A percentile compares a stretch with the other conserved stretches of the same genome.
Conservation (phyloP, 2,329 filamentous ascomycete species). For the Xylariaceae sp. region DNA sequence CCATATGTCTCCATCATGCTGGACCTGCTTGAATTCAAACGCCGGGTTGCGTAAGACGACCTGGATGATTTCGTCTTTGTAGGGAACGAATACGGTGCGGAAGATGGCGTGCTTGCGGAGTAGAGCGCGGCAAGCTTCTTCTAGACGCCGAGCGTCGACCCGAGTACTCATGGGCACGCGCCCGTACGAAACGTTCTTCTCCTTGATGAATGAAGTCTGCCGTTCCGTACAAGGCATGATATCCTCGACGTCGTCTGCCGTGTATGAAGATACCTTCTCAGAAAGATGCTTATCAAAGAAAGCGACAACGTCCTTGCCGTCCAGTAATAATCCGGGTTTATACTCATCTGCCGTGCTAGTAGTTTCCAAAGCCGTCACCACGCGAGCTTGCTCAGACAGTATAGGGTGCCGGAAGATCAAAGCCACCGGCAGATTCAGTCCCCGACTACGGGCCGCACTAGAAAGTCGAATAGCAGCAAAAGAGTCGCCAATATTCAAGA, state of each 20-base stretch:
- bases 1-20: slow-evolving; percentile 4
- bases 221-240: slow-evolving; percentile 9
- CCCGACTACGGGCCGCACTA: neutral
- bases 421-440: slow-evolving; percentile 2
- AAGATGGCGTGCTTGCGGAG: slow-evolving; percentile 11
- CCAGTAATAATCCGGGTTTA: slow-evolving; percentile 5
- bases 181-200: slow-evolving; percentile 5
- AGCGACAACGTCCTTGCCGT: neutral
- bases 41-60: slow-evolving; percentile 5
- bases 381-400: slow-evolving; percentile 4
- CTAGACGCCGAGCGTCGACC: slow-evolving; percentile 7
- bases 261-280: neutral
- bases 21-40: neutral
- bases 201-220: slow-evolving; percentile 3
- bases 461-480: slow-evolving; percentile 13
- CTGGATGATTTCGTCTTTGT: slow-evolving; percentile 4
- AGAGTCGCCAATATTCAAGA: slow-evolving; percentile 15
- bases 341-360: neutral
- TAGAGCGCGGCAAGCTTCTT: slow-evolving; percentile 6
- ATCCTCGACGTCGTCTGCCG: slow-evolving; percentile 9
- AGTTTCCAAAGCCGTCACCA: neutral
- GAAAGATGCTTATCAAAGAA: slow-evolving; percentile 7
- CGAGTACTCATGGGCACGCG: slow-evolving; percentile 1
- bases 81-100: slow-evolving; percentile 11
- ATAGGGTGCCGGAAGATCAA: slow-evolving; percentile 9